Evolutionary conservation across 2,329 filamentous ascomycete genomes (phyloP), one percentile per base, ranked within the genome.

Genomic region (Tricladium varicosporioides): DNA sequence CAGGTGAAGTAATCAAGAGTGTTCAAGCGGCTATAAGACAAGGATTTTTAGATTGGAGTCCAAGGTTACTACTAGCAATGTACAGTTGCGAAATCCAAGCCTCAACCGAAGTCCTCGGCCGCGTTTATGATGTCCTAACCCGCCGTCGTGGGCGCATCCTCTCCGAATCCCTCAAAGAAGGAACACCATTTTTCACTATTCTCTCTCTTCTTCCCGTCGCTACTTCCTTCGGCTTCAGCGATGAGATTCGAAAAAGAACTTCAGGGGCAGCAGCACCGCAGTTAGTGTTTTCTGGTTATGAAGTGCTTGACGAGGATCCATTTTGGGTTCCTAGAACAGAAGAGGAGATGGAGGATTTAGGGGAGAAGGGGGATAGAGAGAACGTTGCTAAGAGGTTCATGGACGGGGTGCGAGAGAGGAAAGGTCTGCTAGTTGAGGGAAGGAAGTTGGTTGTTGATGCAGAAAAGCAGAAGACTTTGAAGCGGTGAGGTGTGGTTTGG

Each of bases 281-380:
- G 78, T 80, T 99, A 40, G 88, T 96, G 60, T 99, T 97, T 71
- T 84, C 90, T 7, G 94, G 94, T 0, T 99, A 92, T 70, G 91
- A 97, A 73, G 83, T 96, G 65, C 79, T 97, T 1, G 92, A 97
- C 71, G 88, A 97, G 74, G 94, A 99, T 76, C 94, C 94, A 0
- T 96, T 95, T 77, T 99, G 94, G 94, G 92, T 96, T 48, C 94
- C 94, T 1, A 92, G 91, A 63, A 97, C 93, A 0, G 94, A 97
- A 70, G 94, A 97, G 71, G 91, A 99, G 69, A 75, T 99, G 51
- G 94, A 99, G 79, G 94, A 99, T 77, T 76, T 99, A 59, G 94
- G 94, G 22, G 93, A 97, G 78, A 78, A 93, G 71, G 94, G 91
- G 3, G 94, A 99, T 75, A 84, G 84, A 69, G 94, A 97, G 79